Conservation (phyloP, 352 stramenopile species). For the Aphanomyces astaci region DNA sequence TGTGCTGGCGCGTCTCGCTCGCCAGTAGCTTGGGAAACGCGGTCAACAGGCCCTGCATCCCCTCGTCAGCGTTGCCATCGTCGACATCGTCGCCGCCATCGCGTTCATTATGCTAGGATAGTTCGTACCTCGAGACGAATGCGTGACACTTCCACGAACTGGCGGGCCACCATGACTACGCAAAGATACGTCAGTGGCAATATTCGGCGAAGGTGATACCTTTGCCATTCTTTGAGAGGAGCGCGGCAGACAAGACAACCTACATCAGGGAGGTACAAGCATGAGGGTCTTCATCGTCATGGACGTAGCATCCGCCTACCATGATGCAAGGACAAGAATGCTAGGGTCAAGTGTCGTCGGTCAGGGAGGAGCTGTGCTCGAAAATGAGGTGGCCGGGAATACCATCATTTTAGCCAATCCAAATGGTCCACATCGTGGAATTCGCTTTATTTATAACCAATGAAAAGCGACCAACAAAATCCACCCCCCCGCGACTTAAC, state of each 20-base stretch:
- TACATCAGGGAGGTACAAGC: constrained; percentile 26
- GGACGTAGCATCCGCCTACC: neutral
- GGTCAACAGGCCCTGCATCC: constrained; percentile 88
- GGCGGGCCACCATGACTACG: constrained; percentile 90
- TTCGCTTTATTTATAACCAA: constrained; percentile 5
- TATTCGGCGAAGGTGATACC: constrained; percentile 46
- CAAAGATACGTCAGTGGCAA: neutral
- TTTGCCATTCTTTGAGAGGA: constrained; percentile 93
- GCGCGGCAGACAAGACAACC: constrained; percentile 94
- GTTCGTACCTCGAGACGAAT: constrained; percentile 96
- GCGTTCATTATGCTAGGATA: no score
- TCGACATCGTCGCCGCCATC: no score
- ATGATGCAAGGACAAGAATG: neutral
- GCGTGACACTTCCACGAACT: constrained; percentile 99
- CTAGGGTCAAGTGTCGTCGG: neutral
- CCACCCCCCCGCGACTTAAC: neutral
- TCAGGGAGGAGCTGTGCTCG: neutral
- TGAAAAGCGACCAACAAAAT: constrained; percentile 16
- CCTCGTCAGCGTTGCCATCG: neutral
- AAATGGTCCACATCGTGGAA: constrained; percentile 2
- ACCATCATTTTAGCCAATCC: constrained; percentile 11
- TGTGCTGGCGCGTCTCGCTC: constrained; percentile 92
- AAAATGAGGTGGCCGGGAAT: constrained; percentile 19
- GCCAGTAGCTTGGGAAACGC: constrained; percentile 98
- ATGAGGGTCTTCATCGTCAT: neutral